Evolutionary conservation across 331 rosid genomes (phyloP), one percentile per base, ranked within the genome.

Genomic region (Rhamnella rubrinervis): DNA sequence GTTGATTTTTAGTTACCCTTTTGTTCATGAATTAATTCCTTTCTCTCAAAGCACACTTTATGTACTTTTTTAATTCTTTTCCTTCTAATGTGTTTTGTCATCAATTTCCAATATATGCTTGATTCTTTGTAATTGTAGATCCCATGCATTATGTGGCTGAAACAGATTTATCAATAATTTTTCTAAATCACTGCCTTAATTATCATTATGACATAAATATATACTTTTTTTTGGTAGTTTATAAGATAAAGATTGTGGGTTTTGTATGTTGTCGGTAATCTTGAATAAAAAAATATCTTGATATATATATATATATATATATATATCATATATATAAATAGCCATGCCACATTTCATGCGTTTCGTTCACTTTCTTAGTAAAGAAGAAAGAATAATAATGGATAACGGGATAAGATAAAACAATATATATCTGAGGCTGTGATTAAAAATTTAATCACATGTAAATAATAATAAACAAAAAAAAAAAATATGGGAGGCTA

Each of bases 401-500:
- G 73, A 68, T 20, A 28, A 61, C 49, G 12, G 49, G 13, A 38
- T 6, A 4, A 56, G 65, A 20, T 63, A 69, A 70, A 5, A 65
- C 58, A 16, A 49, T 31, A 40, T 51, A 51, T 17, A 50, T 61
- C 59, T 74, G 70, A 65, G 59, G 58, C 16, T 40, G 49, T 49
- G 70, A 50, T 47, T 65, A 65, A 50, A 65, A 50, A 23, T 41
- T 18, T 73, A n/a, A n/a, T 59, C 40, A 53, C 37, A 25, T 23
- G 0, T 37, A n/a, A 31, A 57, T 44, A 21, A 44, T 23, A 12
- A 17, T 16, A 25, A 55, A 68, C 46, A 17, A 26, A 10, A 23
- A 65, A 58, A 15, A 35, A 46, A 73, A 20, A 69, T 59, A 35
- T 68, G 28, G 74, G 66, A 69, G 78, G 78, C 75, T 73, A 73